Evolutionary conservation across 1,139 yeast species (phyloP), one percentile per base, ranked within the genome.

Genomic region (Fermentozyma sake): DNA sequence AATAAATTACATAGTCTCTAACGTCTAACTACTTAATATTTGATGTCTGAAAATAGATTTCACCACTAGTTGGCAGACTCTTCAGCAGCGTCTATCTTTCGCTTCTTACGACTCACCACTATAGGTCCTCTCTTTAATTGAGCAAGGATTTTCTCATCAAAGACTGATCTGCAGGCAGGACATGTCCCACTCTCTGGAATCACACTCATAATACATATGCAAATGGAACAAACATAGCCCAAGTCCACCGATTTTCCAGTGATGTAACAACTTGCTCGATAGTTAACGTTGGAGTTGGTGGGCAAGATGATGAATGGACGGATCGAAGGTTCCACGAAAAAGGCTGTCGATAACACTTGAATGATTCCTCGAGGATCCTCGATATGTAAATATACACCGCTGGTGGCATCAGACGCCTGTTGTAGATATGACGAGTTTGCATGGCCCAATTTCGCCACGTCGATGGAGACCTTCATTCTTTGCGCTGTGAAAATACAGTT

Each of bases 401-500:
- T 76, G 0, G 98, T 91, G 9, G 96, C 91, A 58, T 93, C 98
- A 0, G 95, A 74, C 0, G 98, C 96, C 51, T 93, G 98, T 49
- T 93, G 98, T 32, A 93, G 57, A 47, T 87, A 89, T 1, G 94
- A 83, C 2, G 95, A 80, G 39, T 79, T 58, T 22, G 43, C 73
- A 10, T 66, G 63, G 2, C 91, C 91, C 26, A 93, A 61, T 49
- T 89, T 87, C 35, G 93, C 89, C 12, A 89, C 87, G 52, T 93
- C 97, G 10, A 91, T 79, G 3, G 96, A 84, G 8, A 91, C 77
- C 46, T 79, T 80, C 79, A 84, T 74, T 54, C 87, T 87, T 44
- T 91, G 96, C 1, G 98, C 96, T 0, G 97, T 93, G 58, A 93
- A 93, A 23, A 91, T 89, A 40, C 93, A 73, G 55, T 93, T 93